Evolutionary conservation across 164 flowering plant species (phyloP), one percentile per base, ranked within the genome.

Genomic region (Piper longum): DNA sequence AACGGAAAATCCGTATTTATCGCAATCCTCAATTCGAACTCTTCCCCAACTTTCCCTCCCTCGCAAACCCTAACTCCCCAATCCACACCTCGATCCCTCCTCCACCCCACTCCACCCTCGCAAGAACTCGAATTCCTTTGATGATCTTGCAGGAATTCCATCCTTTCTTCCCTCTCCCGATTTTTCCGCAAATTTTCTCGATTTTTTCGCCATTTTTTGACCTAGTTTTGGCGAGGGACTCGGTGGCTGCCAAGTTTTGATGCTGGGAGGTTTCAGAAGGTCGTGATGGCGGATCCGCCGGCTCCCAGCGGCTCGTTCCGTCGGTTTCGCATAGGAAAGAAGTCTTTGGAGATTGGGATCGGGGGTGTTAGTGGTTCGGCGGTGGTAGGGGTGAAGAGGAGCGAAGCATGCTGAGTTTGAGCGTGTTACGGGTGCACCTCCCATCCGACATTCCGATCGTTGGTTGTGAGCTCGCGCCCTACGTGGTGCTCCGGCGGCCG

Each of bases 391-490:
- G 36, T 16, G 42, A 66, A 62, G 58, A 13, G 58, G 44, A 61
- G 69, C 70, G 71, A 81, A 91, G 83, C 70, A 95, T 95, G 99
- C 88, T 95, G 91, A 95, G 82, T 71, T 85, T 95, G 91, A 95
- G 82, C 72, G 96, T 95, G 83, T 76, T 84, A 43, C 73, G 99
- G 7, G 88, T 95, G 76, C 97, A 95, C 71, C 84, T 95, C 60
- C 99, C 99, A 64, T 91, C 99, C 66, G 99, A 95, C 41, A 95
- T 95, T 67, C 99, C 99, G 19, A 87, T 95, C 61, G 99, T 91
- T 12, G 99, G 99, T 56, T 91, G 97, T 60, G 99, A 95, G 87
- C 89, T 95, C 66, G 82, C 96, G 66, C 99, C 99, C 4, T 95
- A 95, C 61, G 89, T 95, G 45, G 79, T 87, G 9, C 62, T 88